Conservation (phyloP, 495 filamentous ascomycete species). For the Emericellopsis terricola region DNA sequence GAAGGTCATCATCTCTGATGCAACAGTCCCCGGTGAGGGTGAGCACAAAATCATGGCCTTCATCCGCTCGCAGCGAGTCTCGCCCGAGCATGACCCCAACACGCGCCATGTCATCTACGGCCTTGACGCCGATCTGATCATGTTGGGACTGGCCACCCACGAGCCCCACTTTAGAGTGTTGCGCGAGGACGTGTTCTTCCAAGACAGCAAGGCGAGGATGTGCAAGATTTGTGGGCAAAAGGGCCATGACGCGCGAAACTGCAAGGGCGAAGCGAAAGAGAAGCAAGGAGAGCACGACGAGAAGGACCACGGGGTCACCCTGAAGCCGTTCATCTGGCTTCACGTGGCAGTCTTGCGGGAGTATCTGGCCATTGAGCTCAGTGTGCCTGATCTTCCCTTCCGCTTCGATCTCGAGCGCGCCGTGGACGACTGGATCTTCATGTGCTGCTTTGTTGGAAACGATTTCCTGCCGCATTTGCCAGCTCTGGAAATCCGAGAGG, state of each 20-base stretch:
- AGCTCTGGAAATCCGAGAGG: constrained; percentile 88
- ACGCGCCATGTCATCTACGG: constrained; percentile 93
- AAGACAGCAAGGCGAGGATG: constrained; percentile 60
- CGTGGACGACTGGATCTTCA: constrained; percentile 99
- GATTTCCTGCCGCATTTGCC: constrained; percentile 96
- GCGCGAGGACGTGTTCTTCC: constrained; percentile 91
- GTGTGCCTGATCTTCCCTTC: constrained; percentile 56
- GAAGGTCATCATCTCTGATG: constrained; percentile 97
- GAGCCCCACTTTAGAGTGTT: constrained; percentile 95
- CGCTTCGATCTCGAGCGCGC: constrained; percentile 83
- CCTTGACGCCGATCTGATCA: constrained; percentile 94
- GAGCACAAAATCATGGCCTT: constrained; percentile 99
- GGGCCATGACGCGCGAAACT: constrained; percentile 72
- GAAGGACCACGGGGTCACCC: constrained; percentile 40
- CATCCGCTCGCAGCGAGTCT: constrained; percentile 77
- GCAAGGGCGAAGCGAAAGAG: constrained; percentile 64
- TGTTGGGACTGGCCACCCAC: constrained; percentile 92
- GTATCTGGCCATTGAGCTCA: constrained; percentile 79
- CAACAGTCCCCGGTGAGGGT: constrained; percentile 91
- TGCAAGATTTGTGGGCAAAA: constrained; percentile 82
- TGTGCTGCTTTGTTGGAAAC: constrained; percentile 99
- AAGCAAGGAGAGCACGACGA: constrained; percentile 76
- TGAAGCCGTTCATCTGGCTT: constrained; percentile 96
- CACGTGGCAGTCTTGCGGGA: constrained; percentile 83
- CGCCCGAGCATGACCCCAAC: constrained; percentile 86